phyloP scores from a whole-genome alignment of 2,329 filamentous ascomycete species.

The Fusarium sp. region DNA sequence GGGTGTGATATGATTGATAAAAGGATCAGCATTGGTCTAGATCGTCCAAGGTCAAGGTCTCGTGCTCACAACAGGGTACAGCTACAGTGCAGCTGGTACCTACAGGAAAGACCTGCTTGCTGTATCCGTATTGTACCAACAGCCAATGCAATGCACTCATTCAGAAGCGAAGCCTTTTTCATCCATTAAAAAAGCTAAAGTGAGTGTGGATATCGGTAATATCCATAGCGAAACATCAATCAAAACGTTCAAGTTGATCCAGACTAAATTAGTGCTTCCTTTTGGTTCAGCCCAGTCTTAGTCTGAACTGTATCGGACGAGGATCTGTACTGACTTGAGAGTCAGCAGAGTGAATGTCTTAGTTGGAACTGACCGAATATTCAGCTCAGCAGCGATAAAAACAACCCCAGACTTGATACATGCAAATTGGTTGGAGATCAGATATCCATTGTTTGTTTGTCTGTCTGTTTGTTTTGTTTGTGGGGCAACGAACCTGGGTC shows the following conservation, averaged over 20 bases:
- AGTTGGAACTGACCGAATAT: background rate
- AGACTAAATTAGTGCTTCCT: background rate
- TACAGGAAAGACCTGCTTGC: background rate
- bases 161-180: background rate
- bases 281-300: background rate
- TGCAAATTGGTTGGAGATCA: background rate
- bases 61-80: conserved; percentile 23
- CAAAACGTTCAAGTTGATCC: background rate
- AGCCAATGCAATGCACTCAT: background rate
- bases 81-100: background rate
- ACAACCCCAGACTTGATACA: background rate
- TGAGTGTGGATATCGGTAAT: background rate
- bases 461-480: background rate
- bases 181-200: background rate
- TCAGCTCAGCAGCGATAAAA: background rate
- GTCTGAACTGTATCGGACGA: conserved; percentile 2
- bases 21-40: conserved; percentile 31
- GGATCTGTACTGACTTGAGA: background rate
- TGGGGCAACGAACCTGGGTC: conserved; percentile 5
- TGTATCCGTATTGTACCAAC: background rate
- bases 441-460: background rate
- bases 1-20: conserved; percentile 24
- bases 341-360: conserved; percentile 2
- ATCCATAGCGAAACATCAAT: background rate
- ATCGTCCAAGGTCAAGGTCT: conserved; percentile 28